These are phyloP conservation scores for Fomitopsis pulvina DNA, from an alignment of 768 basidiomycete species.

Conservation along the genomic window DNA sequence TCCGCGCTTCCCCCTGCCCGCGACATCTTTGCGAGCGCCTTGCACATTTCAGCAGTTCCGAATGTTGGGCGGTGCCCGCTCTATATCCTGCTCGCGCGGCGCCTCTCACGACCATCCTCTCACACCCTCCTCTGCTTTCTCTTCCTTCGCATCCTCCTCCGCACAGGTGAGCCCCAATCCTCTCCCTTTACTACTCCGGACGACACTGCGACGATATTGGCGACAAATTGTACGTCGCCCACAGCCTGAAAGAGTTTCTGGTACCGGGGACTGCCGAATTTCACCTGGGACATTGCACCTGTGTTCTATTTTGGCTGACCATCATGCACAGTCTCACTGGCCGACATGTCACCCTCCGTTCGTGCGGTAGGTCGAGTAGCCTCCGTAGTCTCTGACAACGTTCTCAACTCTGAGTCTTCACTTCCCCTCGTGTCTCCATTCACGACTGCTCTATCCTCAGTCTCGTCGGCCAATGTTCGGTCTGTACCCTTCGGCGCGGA, in stretches of 20 bases:
- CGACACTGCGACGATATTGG: no score
- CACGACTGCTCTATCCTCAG: conserved; percentile 6
- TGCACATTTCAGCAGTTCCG: neutral
- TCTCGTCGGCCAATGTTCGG: conserved; percentile 32
- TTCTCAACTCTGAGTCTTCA: conserved; percentile 51
- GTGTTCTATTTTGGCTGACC: no score
- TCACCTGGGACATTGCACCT: no score
- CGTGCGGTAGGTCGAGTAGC: conserved; percentile 58
- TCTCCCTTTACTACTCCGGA: neutral
- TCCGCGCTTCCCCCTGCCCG: neutral
- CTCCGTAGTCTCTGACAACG: conserved; percentile 59
- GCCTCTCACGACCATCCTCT: neutral
- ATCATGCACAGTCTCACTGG: neutral
- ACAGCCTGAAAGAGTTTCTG: no score
- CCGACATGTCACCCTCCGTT: conserved; percentile 19
- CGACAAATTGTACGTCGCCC: neutral
- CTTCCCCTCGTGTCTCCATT: conserved; percentile 37
- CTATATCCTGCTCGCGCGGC: neutral
- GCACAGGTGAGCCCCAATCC: neutral
- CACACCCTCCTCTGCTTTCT: neutral
- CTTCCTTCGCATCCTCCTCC: neutral
- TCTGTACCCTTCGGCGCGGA: conserved; percentile 61
- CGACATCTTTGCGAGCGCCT: conserved; percentile 4
- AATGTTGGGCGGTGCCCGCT: neutral
- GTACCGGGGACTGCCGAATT: no score